phyloP scores from a whole-genome alignment of 805 yeast species.

The Pichia deserticola region DNA sequence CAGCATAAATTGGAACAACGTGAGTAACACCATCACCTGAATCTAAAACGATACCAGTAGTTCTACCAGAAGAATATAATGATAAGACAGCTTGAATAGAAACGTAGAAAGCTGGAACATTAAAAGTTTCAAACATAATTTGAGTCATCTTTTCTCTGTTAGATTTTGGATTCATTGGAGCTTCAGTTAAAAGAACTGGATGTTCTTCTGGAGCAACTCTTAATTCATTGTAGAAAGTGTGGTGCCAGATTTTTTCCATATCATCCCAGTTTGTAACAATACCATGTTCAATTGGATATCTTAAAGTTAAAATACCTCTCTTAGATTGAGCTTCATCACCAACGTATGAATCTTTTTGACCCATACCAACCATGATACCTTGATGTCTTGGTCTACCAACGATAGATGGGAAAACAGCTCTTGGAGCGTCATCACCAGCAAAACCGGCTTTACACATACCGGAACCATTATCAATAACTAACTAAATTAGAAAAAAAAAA shows the following conservation, averaged over 20 bases:
- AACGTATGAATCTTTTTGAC: constrained; percentile 98
- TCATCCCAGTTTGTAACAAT: constrained; percentile 99
- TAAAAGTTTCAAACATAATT: constrained; percentile 97
- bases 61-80: constrained; percentile 98
- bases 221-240: constrained; percentile 99
- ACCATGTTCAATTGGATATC: constrained; percentile 99
- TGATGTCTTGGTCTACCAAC: constrained; percentile 99
- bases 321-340: constrained; percentile 99
- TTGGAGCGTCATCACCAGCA: constrained; percentile 99
- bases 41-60: constrained; percentile 99
- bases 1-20: constrained; percentile 99
- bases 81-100: constrained; percentile 98
- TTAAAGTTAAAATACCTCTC: constrained; percentile 98
- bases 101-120: constrained; percentile 99
- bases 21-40: constrained; percentile 99
- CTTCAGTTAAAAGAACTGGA: constrained; percentile 98
- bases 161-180: constrained; percentile 98
- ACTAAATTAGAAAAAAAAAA: constrained; percentile 19
- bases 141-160: constrained; percentile 99
- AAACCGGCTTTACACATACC: constrained; percentile 99
- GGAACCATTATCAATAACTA: constrained; percentile 99
- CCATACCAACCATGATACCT: constrained; percentile 99
- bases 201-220: constrained; percentile 99
- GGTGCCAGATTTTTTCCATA: constrained; percentile 99
- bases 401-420: constrained; percentile 99